These are phyloP conservation scores for Cyberlindnera euphorbiae DNA, from an alignment of 805 yeast species.

Conservation along the genomic window DNA sequence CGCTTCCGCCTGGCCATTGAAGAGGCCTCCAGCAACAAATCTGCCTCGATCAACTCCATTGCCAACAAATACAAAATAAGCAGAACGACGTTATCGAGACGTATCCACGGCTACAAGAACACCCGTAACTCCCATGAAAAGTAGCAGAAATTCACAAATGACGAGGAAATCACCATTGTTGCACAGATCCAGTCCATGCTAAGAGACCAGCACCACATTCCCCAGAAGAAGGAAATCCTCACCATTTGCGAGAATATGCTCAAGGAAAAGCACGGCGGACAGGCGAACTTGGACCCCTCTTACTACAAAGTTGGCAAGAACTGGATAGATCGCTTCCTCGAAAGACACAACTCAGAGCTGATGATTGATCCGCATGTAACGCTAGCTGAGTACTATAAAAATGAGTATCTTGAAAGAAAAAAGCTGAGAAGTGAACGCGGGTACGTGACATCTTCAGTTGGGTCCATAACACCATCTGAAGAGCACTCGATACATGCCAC, in stretches of 20 bases:
- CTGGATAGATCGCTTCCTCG: conserved; percentile 27
- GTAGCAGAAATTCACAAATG: conserved; percentile 27
- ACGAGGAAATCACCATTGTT: conserved; percentile 24
- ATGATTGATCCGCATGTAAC: conserved; percentile 21
- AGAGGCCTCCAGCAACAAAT: conserved; percentile 24
- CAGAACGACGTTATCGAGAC: conserved; percentile 26
- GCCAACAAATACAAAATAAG: conserved; percentile 26
- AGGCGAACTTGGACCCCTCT: conserved; percentile 5
- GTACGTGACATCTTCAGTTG: conserved; percentile 11
- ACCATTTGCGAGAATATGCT: conserved; percentile 22
- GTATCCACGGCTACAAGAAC: conserved; percentile 27
- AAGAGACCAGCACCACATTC: conserved; percentile 21
- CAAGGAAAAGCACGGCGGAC: conserved; percentile 19
- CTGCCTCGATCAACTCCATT: conserved; percentile 26
- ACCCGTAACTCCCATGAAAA: conserved; percentile 27
- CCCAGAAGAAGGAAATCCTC: conserved; percentile 24
- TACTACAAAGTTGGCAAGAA: conserved; percentile 27
- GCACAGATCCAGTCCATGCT: conserved; percentile 18
- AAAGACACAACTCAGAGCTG: conserved; percentile 25
- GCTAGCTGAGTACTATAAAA: conserved; percentile 25
- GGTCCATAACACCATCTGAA: conserved; percentile 14
- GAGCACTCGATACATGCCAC: conserved; percentile 7
- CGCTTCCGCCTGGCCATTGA: conserved; percentile 25
- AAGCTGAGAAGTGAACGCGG: conserved; percentile 22
- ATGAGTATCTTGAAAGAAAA: conserved; percentile 25